Base-by-base conservation (phyloP, 2,329 filamentous ascomycete genomes). In the Verticillium albo-atrum region DNA sequence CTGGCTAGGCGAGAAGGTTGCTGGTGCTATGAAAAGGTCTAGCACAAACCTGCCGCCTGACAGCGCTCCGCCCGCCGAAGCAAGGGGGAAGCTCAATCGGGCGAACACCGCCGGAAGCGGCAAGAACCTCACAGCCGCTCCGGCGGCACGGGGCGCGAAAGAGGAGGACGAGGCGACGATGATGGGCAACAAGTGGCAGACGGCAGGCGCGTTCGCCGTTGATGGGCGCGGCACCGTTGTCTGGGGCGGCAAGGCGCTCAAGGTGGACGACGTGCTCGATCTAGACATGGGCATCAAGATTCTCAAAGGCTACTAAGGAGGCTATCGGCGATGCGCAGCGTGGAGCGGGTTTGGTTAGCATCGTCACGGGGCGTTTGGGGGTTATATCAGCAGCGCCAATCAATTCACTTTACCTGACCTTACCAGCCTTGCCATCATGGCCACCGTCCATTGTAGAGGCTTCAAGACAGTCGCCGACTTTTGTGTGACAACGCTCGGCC, bases 141-240 rank as follows among this genome's bases (percentile, higher is more conserved):
- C 28, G 51, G 10, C 52, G 26, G 61, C 55, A 3, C 61, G 57
- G 3, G 57, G 52, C 5, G 58, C 30, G 2, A 60, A 35, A 6
- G 59, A 58, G 2, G 68, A 65, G 1, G 68, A 68, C 6, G 70
- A 68, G 4, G 73, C 76, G 27, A 81, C 75, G 37, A 74, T 77
- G 5, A 76, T 82, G 75, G 79, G 81, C 2, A 84, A 82, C 64
- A 83, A 83, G 71, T 84, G 82, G 81, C 82, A 83, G 68, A 78
- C 82, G 66, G 75, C 79, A 2, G 80, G 81, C 0, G 75, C 79
- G 2, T 84, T 82, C 68, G 79, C 80, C 4, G 70, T 83, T 3
- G 79, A 84, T 60, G 77, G 77, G 1, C 72, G 75, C 15, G 80
- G 79, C 9, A 78, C 74, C 7, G 76, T 84, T 2, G 72, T 82